These are phyloP conservation scores for Globisporangium recalcitrans DNA, from an alignment of 352 stramenopile genomes.

Conservation along the genomic window DNA sequence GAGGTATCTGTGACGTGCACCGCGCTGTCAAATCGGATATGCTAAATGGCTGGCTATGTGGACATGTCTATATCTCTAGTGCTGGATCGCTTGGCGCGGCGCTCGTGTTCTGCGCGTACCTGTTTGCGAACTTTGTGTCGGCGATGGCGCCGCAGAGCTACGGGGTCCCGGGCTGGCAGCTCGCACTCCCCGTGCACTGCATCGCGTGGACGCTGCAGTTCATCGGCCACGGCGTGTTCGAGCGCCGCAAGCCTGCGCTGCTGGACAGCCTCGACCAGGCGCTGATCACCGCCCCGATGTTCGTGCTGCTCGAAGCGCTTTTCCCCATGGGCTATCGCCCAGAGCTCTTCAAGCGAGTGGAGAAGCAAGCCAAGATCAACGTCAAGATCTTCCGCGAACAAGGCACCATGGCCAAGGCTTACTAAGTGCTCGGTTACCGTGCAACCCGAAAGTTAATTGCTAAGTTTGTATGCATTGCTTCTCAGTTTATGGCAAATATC, in stretches of 20 bases:
- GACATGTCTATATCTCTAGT: constrained; percentile 7
- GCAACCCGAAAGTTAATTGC: too few species aligned
- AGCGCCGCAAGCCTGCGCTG: constrained; percentile 76
- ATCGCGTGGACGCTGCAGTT: constrained; percentile 79
- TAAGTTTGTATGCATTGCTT: neutral
- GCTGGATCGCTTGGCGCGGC: constrained; percentile 49
- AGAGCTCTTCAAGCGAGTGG: constrained; percentile 55
- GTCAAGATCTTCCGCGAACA: constrained; percentile 45
- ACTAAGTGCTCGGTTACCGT: too few species aligned
- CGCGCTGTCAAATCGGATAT: neutral
- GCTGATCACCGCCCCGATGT: constrained; percentile 77
- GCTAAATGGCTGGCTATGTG: neutral
- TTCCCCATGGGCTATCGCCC: constrained; percentile 75
- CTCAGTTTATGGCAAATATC: neutral
- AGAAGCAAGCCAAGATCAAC: constrained; percentile 58
- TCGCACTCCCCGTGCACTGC: constrained; percentile 54
- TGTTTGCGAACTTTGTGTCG: constrained; percentile 61
- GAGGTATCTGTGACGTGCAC: neutral
- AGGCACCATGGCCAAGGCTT: constrained; percentile 6
- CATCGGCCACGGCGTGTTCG: constrained; percentile 82
- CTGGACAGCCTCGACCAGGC: constrained; percentile 84
- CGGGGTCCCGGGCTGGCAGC: constrained; percentile 38
- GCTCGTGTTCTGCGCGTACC: constrained; percentile 45
- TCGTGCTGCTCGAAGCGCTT: constrained; percentile 78
- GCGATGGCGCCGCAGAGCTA: constrained; percentile 27